These are phyloP conservation scores for Pecoramyces ruminantium DNA, from an alignment of 192 early-diverging fungal genomes.

Conservation along the genomic window DNA sequence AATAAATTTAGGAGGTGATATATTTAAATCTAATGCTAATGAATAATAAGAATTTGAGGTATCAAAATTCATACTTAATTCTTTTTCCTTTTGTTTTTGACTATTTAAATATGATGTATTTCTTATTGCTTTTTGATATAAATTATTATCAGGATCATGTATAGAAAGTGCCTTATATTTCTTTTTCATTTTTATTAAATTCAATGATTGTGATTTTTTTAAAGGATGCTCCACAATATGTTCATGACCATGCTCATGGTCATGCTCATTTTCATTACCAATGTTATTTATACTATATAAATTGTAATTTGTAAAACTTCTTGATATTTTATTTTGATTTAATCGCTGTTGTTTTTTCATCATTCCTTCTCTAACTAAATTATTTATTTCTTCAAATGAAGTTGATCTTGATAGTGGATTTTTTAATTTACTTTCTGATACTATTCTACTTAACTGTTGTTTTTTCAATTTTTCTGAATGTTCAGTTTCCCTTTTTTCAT, in stretches of 20 bases:
- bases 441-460: not conserved
- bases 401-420: not conserved
- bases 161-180: not conserved
- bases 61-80: too few species aligned
- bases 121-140: not conserved
- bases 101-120: not conserved
- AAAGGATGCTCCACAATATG: not conserved
- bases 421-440: not conserved
- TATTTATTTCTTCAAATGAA: not conserved
- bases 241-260: not conserved
- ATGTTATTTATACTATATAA: not conserved
- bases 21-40: too few species aligned
- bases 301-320: not conserved
- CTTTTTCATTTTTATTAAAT: not conserved
- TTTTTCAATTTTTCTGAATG: not conserved
- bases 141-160: not conserved
- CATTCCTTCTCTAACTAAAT: not conserved
- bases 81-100: not conserved
- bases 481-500: not conserved
- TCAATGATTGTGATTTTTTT: not conserved
- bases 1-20: too few species aligned
- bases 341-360: not conserved
- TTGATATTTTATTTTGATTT: not conserved
- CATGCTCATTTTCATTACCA: too few species aligned
- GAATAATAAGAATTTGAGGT: too few species aligned